Evolutionary conservation across 1,139 yeast species (phyloP).

Genomic region (Yamadazyma buinensis): DNA sequence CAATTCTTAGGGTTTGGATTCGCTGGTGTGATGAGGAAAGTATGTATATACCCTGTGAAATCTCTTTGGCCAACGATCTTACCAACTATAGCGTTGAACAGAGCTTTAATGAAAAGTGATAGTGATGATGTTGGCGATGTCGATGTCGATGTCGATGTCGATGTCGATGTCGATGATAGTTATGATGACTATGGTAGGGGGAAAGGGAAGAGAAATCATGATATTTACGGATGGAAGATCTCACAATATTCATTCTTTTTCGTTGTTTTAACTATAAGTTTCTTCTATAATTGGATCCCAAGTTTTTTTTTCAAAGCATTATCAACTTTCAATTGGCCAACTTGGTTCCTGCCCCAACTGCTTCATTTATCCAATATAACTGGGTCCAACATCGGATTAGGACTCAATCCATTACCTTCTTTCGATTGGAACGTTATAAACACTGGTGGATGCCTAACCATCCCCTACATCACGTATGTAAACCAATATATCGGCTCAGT

Average conservation of each 20-base stretch:
- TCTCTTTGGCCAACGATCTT: constrained; percentile 46
- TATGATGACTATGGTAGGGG: too few relatives aligned
- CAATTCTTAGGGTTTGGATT: constrained; percentile 47
- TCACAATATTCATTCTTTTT: constrained; percentile 40
- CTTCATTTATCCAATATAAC: constrained; percentile 36
- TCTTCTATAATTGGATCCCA: constrained; percentile 43
- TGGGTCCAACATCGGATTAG: constrained; percentile 38
- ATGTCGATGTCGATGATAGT: too few relatives aligned
- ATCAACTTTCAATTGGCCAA: constrained; percentile 46
- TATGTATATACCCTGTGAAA: constrained; percentile 42
- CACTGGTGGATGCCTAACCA: constrained; percentile 37
- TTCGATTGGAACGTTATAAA: constrained; percentile 46
- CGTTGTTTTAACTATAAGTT: constrained; percentile 28
- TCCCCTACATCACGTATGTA: constrained; percentile 37
- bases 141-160: too few relatives aligned
- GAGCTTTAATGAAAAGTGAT: constrained; percentile 37
- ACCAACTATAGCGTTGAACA: constrained; percentile 43
- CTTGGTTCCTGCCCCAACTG: constrained; percentile 42
- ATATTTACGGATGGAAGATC: constrained; percentile 39
- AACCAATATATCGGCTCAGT: constrained; percentile 35
- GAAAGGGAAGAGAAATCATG: too few relatives aligned
- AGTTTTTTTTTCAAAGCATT: constrained; percentile 38
- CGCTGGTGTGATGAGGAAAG: constrained; percentile 43
- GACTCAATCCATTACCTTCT: constrained; percentile 41
- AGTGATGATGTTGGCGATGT: constrained; percentile 7